A percentile compares a stretch with the other conserved stretches of the same genome.
These are phyloP conservation scores for Talaromyces pinophilus DNA, from an alignment of 2,329 filamentous ascomycete genomes.

Conservation along the genomic window DNA sequence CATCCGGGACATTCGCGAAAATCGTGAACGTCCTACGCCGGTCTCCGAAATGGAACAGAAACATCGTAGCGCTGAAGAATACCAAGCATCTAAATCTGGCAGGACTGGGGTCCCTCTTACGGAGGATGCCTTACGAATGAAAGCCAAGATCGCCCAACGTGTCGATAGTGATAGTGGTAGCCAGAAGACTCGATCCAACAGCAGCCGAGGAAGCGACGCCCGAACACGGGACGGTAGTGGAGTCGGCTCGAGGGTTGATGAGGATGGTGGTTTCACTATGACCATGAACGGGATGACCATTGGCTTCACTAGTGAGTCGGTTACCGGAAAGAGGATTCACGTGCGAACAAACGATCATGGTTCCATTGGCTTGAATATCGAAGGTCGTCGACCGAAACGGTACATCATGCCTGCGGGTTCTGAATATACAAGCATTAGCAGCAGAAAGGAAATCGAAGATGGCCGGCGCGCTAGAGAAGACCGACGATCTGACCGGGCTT, in stretches of 20 bases:
- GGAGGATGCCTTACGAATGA: constrained; percentile 35
- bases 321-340: constrained; percentile 43
- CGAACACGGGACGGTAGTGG: constrained; percentile 38
- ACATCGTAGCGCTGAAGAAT: constrained; percentile 41
- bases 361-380: constrained; percentile 43
- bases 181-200: constrained; percentile 44
- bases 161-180: constrained; percentile 44
- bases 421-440: constrained; percentile 36
- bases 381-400: constrained; percentile 39
- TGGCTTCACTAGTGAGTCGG: constrained; percentile 39
- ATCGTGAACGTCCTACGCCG: not conserved
- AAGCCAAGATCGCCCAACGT: constrained; percentile 34
- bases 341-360: constrained; percentile 43
- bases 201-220: constrained; percentile 43
- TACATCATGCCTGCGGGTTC: constrained; percentile 39
- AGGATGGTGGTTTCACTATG: constrained; percentile 43
- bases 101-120: constrained; percentile 35
- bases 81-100: constrained; percentile 40
- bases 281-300: constrained; percentile 45
- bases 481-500: constrained; percentile 40
- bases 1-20: constrained; percentile 1
- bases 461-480: constrained; percentile 37
- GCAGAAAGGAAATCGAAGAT: constrained; percentile 38
- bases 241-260: constrained; percentile 37
- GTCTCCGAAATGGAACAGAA: constrained; percentile 38